Evolutionary conservation across 768 basidiomycete genomes (phyloP).

Genomic region (Hortiboletus flavorubellus): DNA sequence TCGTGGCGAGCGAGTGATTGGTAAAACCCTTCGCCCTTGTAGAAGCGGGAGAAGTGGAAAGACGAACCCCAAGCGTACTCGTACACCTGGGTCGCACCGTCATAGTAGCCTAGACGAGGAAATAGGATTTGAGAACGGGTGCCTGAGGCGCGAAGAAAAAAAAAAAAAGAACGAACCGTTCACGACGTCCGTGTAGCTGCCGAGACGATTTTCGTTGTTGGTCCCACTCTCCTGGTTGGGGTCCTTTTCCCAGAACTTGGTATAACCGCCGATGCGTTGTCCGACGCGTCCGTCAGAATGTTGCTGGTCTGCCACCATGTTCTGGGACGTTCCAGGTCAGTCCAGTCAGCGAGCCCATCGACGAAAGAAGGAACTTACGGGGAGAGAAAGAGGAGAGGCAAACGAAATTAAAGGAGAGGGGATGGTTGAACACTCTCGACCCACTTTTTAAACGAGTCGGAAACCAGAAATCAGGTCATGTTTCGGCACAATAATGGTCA

Average conservation of each 20-base stretch:
- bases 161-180: slow-evolving; percentile 56
- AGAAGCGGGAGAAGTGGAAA: slow-evolving; percentile 98
- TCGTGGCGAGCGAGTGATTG: slow-evolving; percentile 86
- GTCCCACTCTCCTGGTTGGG: slow-evolving; percentile 58
- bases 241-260: slow-evolving; percentile 90
- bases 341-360: neutral
- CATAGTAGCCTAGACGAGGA: slow-evolving; percentile 77
- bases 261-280: slow-evolving; percentile 79
- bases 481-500: slow-evolving; percentile 1
- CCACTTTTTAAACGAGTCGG: slow-evolving; percentile 8
- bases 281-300: slow-evolving; percentile 56
- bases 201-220: slow-evolving; percentile 70
- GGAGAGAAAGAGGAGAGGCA: neutral
- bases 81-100: slow-evolving; percentile 93
- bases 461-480: slow-evolving; percentile 21
- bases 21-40: slow-evolving; percentile 79
- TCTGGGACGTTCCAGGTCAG: neutral
- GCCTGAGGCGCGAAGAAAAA: neutral
- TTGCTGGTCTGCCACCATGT: slow-evolving; percentile 23
- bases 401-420: neutral
- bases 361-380: neutral
- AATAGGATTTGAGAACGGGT: neutral
- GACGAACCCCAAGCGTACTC: slow-evolving; percentile 91
- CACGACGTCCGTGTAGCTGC: slow-evolving; percentile 88
- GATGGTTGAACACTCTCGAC: neutral